A percentile compares a stretch with the other conserved stretches of the same genome.
phyloP scores from a whole-genome alignment of 306 rosid genomes.

The Dalbergia cochinchinensis region DNA sequence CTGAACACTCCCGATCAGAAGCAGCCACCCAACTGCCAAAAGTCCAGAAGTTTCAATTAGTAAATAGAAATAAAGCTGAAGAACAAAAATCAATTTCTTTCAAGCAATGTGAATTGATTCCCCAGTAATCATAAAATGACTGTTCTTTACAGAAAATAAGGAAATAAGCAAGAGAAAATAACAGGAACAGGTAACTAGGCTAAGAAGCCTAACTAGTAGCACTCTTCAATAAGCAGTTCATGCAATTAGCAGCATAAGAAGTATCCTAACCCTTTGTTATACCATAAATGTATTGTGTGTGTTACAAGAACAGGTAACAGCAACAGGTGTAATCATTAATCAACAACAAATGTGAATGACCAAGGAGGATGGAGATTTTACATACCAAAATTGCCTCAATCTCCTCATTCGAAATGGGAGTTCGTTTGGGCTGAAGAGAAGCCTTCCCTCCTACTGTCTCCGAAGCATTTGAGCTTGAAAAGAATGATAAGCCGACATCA shows the following conservation, averaged over 20 bases:
- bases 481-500: conserved; percentile 53
- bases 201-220: conserved; percentile 9
- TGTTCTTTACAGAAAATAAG: background rate
- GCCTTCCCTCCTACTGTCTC: conserved; percentile 83
- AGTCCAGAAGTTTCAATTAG: conserved; percentile 41
- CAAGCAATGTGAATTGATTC: background rate
- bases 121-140: background rate
- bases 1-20: conserved; percentile 54
- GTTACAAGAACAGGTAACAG: background rate
- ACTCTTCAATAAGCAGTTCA: conserved; percentile 11
- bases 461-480: conserved; percentile 60
- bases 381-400: conserved; percentile 94
- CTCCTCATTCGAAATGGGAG: conserved; percentile 82
- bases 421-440: conserved; percentile 91
- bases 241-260: background rate
- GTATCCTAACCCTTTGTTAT: conserved; percentile 10
- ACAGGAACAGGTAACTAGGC: conserved; percentile 5
- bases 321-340: background rate
- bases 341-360: conserved; percentile 18
- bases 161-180: conserved; percentile 10
- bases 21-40: conserved; percentile 88
- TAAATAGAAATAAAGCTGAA: background rate
- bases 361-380: conserved; percentile 26
- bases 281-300: background rate
- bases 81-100: background rate